Percentiles rank a stretch among this genome's conserved stretches.
phyloP scores from a whole-genome alignment of 805 yeast genomes.

The Cyberlindnera maritima region DNA sequence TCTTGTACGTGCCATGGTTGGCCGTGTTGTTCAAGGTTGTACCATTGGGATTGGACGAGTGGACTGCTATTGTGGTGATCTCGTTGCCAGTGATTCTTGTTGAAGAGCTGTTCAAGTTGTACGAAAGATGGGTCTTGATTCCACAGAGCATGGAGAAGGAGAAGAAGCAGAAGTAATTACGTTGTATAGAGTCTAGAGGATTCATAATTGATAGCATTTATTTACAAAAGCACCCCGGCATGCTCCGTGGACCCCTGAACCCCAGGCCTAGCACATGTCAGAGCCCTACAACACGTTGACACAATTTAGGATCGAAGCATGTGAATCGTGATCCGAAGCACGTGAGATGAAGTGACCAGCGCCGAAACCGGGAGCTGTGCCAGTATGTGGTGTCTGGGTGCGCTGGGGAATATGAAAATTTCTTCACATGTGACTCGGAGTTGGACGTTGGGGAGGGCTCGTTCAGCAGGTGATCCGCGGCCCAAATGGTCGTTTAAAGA shows the following conservation, averaged over 20 bases:
- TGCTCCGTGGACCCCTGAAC: too few species aligned
- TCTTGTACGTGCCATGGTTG: constrained; percentile 35
- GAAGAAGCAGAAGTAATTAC: constrained; percentile 3
- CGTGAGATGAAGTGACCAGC: constrained; percentile 5
- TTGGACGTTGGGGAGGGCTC: neutral
- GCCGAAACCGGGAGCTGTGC: constrained; percentile 1
- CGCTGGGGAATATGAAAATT: neutral
- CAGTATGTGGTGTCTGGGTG: constrained; percentile 7
- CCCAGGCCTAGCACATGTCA: neutral
- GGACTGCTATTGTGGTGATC: constrained; percentile 34
- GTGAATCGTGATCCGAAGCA: neutral
- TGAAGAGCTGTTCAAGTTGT: constrained; percentile 36
- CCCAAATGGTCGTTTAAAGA: neutral
- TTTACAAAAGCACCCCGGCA: too few species aligned
- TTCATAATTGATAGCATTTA: neutral
- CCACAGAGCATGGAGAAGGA: constrained; percentile 5
- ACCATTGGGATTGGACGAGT: constrained; percentile 32
- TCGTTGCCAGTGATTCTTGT: constrained; percentile 36
- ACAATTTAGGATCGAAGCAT: neutral
- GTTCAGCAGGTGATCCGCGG: neutral
- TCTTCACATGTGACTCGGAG: constrained; percentile 10
- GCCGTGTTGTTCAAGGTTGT: constrained; percentile 33
- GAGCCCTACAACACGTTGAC: neutral
- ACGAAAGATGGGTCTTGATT: constrained; percentile 28
- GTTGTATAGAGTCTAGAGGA: neutral